A percentile compares a stretch with the other conserved stretches of the same genome.
These are phyloP conservation scores for Chrysoporthe deuterocubensis DNA, from an alignment of 2,329 filamentous ascomycete species.

Conservation along the genomic window DNA sequence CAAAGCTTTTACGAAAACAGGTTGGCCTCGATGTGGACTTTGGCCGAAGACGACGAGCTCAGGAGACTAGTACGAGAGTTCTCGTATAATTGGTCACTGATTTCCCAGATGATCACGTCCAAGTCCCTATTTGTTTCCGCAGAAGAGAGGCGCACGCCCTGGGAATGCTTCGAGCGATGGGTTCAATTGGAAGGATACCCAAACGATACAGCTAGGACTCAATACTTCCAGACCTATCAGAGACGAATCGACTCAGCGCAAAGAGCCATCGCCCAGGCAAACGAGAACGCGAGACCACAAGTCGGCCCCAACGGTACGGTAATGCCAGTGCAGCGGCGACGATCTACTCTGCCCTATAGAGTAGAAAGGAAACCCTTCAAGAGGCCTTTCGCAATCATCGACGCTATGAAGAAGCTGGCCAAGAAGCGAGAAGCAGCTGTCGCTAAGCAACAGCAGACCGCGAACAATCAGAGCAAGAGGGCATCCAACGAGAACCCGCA, in stretches of 20 bases:
- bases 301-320: constrained; percentile 45
- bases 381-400: constrained; percentile 85
- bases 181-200: constrained; percentile 88
- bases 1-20: constrained; percentile 89
- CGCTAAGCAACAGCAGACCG: constrained; percentile 86
- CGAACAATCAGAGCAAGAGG: constrained; percentile 76
- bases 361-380: constrained; percentile 88
- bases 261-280: constrained; percentile 56
- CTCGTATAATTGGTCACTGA: constrained; percentile 97
- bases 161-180: constrained; percentile 99
- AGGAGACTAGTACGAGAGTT: constrained; percentile 85
- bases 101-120: constrained; percentile 77
- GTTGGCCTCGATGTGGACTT: constrained; percentile 87
- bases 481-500: constrained; percentile 72
- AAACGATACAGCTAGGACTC: constrained; percentile 90
- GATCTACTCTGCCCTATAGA: constrained; percentile 77
- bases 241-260: constrained; percentile 64
- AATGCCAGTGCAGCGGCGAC: constrained; percentile 60
- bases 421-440: constrained; percentile 87
- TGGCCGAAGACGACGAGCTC: constrained; percentile 87
- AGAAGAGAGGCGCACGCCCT: constrained; percentile 87
- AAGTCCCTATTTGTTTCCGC: constrained; percentile 81
- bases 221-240: constrained; percentile 83
- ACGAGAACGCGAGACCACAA: constrained; percentile 43
- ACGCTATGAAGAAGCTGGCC: constrained; percentile 92